These are phyloP conservation scores for Kazachstania viticola DNA, from an alignment of 805 yeast genomes.

Conservation along the genomic window DNA sequence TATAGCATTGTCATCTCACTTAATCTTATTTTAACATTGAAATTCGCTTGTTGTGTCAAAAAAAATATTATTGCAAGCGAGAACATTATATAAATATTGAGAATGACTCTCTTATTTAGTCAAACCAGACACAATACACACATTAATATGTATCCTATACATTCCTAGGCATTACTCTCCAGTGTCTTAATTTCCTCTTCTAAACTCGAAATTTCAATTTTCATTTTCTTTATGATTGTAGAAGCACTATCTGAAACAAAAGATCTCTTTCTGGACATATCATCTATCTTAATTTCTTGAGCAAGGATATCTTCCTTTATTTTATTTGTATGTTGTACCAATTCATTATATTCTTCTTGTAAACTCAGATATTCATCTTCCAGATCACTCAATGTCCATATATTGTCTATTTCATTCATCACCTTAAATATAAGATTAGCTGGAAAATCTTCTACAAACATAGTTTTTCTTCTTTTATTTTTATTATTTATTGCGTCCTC, in stretches of 20 bases:
- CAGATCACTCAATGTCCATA: conserved; percentile 30
- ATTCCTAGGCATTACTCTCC: too few species aligned
- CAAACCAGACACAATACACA: too few species aligned
- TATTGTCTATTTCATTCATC: conserved; percentile 23
- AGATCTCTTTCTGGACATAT: conserved; percentile 1
- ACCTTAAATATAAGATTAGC: conserved; percentile 19
- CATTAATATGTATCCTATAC: too few species aligned
- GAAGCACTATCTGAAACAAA: conserved; percentile 20
- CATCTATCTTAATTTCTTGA: conserved; percentile 22
- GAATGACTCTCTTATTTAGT: neutral
- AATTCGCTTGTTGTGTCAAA: neutral
- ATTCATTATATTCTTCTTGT: conserved; percentile 33
- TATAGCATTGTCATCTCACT: neutral
- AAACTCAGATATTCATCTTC: conserved; percentile 33
- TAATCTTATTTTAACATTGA: neutral
- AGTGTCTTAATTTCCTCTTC: conserved; percentile 27
- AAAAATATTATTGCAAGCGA: neutral
- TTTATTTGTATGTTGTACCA: conserved; percentile 29
- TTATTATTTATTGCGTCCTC: conserved; percentile 14
- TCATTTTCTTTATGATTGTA: conserved; percentile 34
- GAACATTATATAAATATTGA: conserved; percentile 3
- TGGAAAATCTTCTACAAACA: conserved; percentile 30
- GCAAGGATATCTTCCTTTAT: conserved; percentile 14
- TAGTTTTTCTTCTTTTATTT: conserved; percentile 20
- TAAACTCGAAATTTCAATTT: conserved; percentile 33